Conservation (phyloP, 164 flowering plant species). For the Nymphaea thermarum region DNA sequence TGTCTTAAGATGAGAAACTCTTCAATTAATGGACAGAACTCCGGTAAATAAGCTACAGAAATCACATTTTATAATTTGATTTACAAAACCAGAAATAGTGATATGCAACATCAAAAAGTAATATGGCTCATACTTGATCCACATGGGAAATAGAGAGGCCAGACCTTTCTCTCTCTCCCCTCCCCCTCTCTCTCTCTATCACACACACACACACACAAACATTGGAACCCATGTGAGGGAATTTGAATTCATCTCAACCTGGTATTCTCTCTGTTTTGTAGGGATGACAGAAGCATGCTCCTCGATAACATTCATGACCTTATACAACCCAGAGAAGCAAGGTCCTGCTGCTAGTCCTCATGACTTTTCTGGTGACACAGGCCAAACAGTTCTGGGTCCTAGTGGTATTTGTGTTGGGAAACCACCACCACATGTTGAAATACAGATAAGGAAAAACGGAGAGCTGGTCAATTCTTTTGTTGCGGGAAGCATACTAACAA, state of each 20-base stretch:
- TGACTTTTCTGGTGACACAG: constrained; percentile 1
- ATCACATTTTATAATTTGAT: no score
- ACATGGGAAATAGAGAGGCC: no score
- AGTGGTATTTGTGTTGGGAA: constrained; percentile 70
- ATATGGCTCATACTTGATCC: no score
- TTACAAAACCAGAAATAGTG: no score
- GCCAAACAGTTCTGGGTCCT: constrained; percentile 5
- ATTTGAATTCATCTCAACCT: not conserved
- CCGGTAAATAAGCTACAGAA: no score
- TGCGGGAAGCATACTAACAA: constrained; percentile 64
- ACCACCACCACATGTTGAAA: constrained; percentile 86
- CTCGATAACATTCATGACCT: constrained; percentile 77
- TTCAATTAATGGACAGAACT: no score
- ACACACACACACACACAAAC: not conserved
- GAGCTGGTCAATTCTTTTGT: constrained; percentile 8
- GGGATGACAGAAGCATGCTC: constrained; percentile 97
- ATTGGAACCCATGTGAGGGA: not conserved
- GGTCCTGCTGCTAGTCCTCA: constrained; percentile 4
- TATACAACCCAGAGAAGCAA: constrained; percentile 31
- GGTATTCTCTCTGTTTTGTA: constrained; percentile 4
- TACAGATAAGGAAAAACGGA: constrained; percentile 30
- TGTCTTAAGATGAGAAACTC: no score
- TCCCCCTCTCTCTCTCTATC: not conserved
- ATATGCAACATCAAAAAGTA: no score
- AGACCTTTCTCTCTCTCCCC: not conserved